Percentiles rank a stretch among this genome's conserved stretches.
These are phyloP conservation scores for Globisporangium heterothallicum DNA, from an alignment of 352 stramenopile species.

Conservation along the genomic window DNA sequence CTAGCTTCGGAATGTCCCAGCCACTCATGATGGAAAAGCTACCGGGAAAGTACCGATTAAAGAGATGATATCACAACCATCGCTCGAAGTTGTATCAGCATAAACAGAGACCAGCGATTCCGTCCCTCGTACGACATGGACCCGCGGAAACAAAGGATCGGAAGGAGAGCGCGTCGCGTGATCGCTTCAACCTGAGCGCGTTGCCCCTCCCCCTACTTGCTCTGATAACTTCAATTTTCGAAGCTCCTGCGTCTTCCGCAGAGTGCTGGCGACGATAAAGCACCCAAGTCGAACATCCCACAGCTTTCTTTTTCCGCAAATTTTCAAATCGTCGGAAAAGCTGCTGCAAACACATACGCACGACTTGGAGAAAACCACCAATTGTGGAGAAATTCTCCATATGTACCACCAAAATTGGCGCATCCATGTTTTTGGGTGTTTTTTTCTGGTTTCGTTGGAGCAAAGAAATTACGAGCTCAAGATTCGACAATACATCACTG, in stretches of 20 bases:
- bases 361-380: background rate
- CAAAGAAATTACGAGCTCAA: too few species aligned
- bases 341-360: background rate
- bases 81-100: background rate
- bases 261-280: background rate
- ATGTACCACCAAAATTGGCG: too few species aligned
- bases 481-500: too few species aligned
- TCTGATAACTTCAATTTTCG: background rate
- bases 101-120: background rate
- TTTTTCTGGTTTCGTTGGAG: too few species aligned
- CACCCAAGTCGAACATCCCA: background rate
- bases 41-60: background rate
- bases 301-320: too few species aligned
- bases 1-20: too few species aligned
- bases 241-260: background rate
- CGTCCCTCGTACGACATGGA: slow-evolving; percentile 8
- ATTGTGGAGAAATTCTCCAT: too few species aligned
- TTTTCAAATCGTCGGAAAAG: too few species aligned
- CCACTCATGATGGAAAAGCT: too few species aligned
- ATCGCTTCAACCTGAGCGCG: background rate
- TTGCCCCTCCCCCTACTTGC: too few species aligned
- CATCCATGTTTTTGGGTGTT: too few species aligned
- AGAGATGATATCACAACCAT: background rate
- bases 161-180: background rate
- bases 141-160: slow-evolving; percentile 1